Conservation (phyloP, 1,284 basidiomycete genomes). For the Violaceomyces palustris region DNA sequence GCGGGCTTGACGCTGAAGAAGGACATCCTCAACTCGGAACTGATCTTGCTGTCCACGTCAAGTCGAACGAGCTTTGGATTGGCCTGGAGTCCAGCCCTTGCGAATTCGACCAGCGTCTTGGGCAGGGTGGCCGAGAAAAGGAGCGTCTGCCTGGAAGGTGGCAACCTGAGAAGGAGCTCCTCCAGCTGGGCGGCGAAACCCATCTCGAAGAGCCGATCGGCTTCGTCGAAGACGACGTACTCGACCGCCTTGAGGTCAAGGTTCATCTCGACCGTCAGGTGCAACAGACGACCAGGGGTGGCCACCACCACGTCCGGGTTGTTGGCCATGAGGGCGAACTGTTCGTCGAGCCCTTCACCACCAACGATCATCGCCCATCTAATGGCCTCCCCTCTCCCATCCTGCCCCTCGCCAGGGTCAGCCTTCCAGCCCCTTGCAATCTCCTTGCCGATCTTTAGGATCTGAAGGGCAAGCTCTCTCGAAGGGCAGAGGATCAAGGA, state of each 20-base stretch:
- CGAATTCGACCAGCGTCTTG: constrained; percentile 92
- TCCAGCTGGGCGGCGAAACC: constrained; percentile 88
- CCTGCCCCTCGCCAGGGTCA: constrained; percentile 56
- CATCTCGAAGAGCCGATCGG: constrained; percentile 94
- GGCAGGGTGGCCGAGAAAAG: constrained; percentile 95
- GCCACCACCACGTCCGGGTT: constrained; percentile 71
- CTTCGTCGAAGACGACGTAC: constrained; percentile 95
- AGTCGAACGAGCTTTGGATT: constrained; percentile 91
- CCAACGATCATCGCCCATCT: constrained; percentile 94
- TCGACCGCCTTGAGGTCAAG: constrained; percentile 81
- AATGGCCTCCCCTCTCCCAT: constrained; percentile 61
- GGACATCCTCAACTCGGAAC: constrained; percentile 82
- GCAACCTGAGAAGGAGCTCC: constrained; percentile 84
- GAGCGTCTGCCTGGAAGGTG: constrained; percentile 78
- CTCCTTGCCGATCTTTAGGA: constrained; percentile 90
- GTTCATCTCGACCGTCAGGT: constrained; percentile 94
- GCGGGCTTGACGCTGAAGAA: constrained; percentile 89
- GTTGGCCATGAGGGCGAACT: constrained; percentile 88
- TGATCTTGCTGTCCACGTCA: constrained; percentile 93
- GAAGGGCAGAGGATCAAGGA: constrained; percentile 86
- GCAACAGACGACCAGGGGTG: constrained; percentile 92
- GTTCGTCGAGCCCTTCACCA: constrained; percentile 90
- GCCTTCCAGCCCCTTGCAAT: constrained; percentile 64
- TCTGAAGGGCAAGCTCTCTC: constrained; percentile 88
- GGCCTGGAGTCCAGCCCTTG: constrained; percentile 80